Base-by-base conservation (phyloP, 225 moss, liverwort and hornwort species). In the Rhytidiadelphus loreus region DNA sequence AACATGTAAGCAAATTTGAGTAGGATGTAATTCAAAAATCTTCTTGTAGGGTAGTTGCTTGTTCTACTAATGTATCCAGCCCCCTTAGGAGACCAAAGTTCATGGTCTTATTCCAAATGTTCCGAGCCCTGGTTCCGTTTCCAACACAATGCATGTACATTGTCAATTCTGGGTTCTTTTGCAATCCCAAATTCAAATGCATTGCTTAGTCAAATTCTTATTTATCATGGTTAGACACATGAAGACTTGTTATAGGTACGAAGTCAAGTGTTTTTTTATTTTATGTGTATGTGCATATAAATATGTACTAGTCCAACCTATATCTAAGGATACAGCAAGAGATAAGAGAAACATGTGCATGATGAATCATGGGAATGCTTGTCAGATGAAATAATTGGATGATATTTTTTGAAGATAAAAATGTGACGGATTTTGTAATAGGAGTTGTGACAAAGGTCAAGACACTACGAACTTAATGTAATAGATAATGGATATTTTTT, bases 111-210 rank as follows among this genome's bases (percentile, higher is more conserved):
- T 39, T 69, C 39, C 69, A 41, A 52, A 52, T 52, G 16, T 69
- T 25, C 15, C 8, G 2, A 26, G 8, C 1, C 8, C 13, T 1
- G 4, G 0, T 39, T 69, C 13, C 13, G 0, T 39, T 4, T 8
- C 4, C 2, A 0, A 13, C 3, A 25, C 25, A 14, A 15, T 0
- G 1, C 1, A 41, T 0, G 0, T 14, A 15, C 25, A 41, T 41
- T 39, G n/a, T 23, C 13, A 13, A 65, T 37, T 65, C 3, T 3
- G 0, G 3, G 12, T 22, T n/a, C n/a, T 1, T 37, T 37, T 66
- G 13, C 24, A 39, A 41, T 70, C 8, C 5, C 15, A 15, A 70
- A 15, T 25, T 70, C 15, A 70, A 43, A 70, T 70, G 23, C 14
- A 69, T 41, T 70, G 41, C 23, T 8, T 14, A 39, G 14, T 70